A percentile compares a stretch with the other conserved stretches of the same genome.
phyloP scores from a whole-genome alignment of 2,329 filamentous ascomycete genomes.

The Elsinoe ampelina region DNA sequence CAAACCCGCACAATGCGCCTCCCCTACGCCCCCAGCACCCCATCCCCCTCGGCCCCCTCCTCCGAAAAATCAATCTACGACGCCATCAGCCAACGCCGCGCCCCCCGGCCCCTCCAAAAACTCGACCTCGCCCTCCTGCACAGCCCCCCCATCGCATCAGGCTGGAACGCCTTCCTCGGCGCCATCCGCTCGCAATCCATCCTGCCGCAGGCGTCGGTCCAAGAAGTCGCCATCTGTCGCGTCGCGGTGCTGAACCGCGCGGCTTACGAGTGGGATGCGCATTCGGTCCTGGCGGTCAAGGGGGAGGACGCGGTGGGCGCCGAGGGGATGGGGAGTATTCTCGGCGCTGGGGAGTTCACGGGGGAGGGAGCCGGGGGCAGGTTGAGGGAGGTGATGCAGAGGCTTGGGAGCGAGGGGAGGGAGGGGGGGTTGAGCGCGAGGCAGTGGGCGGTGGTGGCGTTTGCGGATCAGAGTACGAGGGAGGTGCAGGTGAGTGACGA shows the following conservation, averaged over 20 bases:
- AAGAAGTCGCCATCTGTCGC: constrained; percentile 30
- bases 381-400: constrained; percentile 22
- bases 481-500: constrained; percentile 24
- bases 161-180: constrained; percentile 63
- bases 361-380: constrained; percentile 22
- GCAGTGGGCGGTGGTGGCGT: constrained; percentile 27
- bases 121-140: constrained; percentile 72
- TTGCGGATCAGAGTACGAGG: constrained; percentile 27
- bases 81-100: constrained; percentile 56
- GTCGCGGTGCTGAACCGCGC: constrained; percentile 29
- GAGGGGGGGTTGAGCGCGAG: constrained; percentile 21
- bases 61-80: constrained; percentile 44
- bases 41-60: constrained; percentile 42
- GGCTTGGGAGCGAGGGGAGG: constrained; percentile 9
- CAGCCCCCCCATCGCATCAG: constrained; percentile 63
- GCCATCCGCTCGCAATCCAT: constrained; percentile 29
- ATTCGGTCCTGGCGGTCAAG: constrained; percentile 26
- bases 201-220: constrained; percentile 22
- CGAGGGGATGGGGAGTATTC: constrained; percentile 10
- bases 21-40: constrained; percentile 52
- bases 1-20: constrained; percentile 48
- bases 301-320: constrained; percentile 19
- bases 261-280: constrained; percentile 30
- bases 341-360: constrained; percentile 19
- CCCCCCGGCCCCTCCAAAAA: constrained; percentile 59